Conservation (phyloP, 2,329 filamentous ascomycete species). For the Penicillium frequentans region DNA sequence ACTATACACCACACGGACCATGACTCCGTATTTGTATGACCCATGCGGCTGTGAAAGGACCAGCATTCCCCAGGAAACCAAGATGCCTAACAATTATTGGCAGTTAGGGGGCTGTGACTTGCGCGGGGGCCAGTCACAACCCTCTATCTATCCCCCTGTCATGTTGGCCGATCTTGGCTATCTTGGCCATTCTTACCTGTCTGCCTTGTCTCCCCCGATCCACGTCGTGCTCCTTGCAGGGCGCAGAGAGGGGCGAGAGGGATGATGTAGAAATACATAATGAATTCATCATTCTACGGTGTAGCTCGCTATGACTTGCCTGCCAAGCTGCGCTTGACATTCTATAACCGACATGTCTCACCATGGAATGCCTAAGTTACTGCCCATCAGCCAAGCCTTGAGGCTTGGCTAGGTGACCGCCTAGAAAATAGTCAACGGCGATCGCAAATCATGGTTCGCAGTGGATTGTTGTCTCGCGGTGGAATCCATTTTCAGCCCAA, state of each 20-base stretch:
- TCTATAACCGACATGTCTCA: background rate
- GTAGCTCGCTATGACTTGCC: background rate
- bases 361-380: background rate
- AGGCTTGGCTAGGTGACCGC: background rate
- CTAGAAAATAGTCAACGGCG: background rate
- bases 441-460: background rate
- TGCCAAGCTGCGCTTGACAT: background rate
- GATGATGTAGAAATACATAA: background rate
- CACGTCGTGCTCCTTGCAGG: constrained; percentile 1
- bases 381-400: background rate
- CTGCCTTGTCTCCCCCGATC: constrained; percentile 1
- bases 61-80: constrained; percentile 3
- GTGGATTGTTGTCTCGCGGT: constrained; percentile 4
- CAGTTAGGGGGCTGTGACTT: background rate
- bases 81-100: background rate
- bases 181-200: background rate
- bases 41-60: background rate
- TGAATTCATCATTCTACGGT: background rate
- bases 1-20: background rate
- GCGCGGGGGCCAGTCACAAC: background rate
- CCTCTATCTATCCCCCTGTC: background rate
- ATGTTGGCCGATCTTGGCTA: background rate
- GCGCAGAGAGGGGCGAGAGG: background rate
- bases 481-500: constrained; percentile 8
- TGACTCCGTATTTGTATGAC: background rate